A percentile compares a stretch with the other conserved stretches of the same genome.
Conservation (phyloP, 352 stramenopile species). For the Pythium phragmiticola region DNA sequence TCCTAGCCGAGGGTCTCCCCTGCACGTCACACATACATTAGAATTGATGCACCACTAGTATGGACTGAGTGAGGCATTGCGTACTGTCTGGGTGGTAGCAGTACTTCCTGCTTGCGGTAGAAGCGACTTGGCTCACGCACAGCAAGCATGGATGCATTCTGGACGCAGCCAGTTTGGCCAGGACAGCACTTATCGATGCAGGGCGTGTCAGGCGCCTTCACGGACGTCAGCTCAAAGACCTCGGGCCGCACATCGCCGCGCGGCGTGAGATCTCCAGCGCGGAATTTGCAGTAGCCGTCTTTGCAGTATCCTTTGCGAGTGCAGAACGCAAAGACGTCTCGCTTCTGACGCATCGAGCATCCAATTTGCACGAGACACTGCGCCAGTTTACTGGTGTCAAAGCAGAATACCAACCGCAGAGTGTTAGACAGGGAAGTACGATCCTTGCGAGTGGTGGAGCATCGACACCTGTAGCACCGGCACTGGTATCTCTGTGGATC, state of each 20-base stretch:
- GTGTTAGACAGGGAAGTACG: background rate
- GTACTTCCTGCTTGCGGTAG: constrained; percentile 59
- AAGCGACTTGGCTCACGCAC: constrained; percentile 40
- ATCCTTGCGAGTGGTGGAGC: background rate
- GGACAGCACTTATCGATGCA: constrained; percentile 70
- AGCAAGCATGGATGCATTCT: constrained; percentile 46
- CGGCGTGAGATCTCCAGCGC: constrained; percentile 56
- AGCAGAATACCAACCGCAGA: background rate
- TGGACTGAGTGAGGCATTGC: constrained; percentile 14
- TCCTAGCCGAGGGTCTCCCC: constrained; percentile 61
- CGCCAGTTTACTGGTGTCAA: constrained; percentile 47
- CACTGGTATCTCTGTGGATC: constrained; percentile 54
- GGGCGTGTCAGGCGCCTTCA: constrained; percentile 49
- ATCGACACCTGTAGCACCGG: constrained; percentile 67
- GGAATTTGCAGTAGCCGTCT: constrained; percentile 69
- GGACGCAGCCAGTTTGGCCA: constrained; percentile 34
- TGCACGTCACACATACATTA: constrained; percentile 20
- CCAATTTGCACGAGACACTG: constrained; percentile 63
- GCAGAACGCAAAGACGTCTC: constrained; percentile 66
- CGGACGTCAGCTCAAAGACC: constrained; percentile 58
- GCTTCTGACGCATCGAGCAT: constrained; percentile 61
- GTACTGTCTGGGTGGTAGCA: constrained; percentile 57
- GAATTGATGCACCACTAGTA: constrained; percentile 3
- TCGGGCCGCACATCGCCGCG: constrained; percentile 49
- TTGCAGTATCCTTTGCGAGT: constrained; percentile 80